phyloP scores from a whole-genome alignment of 176 grass and related monocot species.

The Tillandsia fasciculata region DNA sequence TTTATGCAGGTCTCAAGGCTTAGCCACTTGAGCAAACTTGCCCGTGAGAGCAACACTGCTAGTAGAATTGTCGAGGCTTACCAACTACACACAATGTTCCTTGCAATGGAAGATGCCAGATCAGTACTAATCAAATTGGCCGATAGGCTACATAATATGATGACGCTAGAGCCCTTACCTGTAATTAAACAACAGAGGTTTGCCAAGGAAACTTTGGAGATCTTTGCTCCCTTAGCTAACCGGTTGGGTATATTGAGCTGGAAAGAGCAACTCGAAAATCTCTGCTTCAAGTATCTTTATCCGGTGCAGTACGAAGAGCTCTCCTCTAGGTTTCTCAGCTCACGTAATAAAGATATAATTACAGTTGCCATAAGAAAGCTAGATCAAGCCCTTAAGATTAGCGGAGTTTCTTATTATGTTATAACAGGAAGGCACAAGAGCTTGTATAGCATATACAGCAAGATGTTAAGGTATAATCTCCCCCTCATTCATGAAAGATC shows the following conservation, averaged over 20 bases:
- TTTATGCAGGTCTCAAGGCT: conserved; percentile 24
- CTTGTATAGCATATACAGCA: conserved; percentile 77
- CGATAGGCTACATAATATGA: conserved; percentile 26
- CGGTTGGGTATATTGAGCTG: conserved; percentile 21
- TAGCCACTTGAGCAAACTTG: conserved; percentile 25
- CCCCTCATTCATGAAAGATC: background rate
- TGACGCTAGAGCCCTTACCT: conserved; percentile 47
- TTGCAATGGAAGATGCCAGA: conserved; percentile 24
- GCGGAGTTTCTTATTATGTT: conserved; percentile 42
- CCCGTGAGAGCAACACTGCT: conserved; percentile 19
- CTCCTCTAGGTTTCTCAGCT: conserved; percentile 38
- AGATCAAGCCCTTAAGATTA: conserved; percentile 54
- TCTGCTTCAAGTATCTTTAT: conserved; percentile 66
- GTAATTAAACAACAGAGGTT: conserved; percentile 51
- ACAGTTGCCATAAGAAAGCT: conserved; percentile 46
- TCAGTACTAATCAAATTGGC: conserved; percentile 22
- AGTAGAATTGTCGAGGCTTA: conserved; percentile 12
- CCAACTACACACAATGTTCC: conserved; percentile 23
- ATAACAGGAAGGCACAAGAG: conserved; percentile 67
- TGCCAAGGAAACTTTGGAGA: conserved; percentile 68
- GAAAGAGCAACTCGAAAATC: conserved; percentile 74
- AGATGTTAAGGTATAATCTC: conserved; percentile 57
- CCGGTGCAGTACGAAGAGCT: conserved; percentile 47
- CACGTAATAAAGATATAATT: conserved; percentile 61
- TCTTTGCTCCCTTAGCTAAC: conserved; percentile 39